Evolutionary conservation across 2,329 filamentous ascomycete species (phyloP).

Genomic region (Alternaria burnsii): DNA sequence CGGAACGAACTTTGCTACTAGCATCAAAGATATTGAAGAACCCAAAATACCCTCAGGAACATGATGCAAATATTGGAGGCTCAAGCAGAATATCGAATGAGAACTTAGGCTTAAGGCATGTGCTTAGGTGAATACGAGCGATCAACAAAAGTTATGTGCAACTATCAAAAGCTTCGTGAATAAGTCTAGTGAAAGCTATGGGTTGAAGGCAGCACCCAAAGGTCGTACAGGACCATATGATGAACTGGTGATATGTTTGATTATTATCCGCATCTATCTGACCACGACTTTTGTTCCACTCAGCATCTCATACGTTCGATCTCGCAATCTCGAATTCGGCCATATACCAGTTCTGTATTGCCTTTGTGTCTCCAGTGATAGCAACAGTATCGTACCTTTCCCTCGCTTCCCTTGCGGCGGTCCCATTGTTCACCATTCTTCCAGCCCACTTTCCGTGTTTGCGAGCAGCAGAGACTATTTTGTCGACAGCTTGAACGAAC

Average conservation of each 20-base stretch:
- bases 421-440: conserved; percentile 57
- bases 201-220: not conserved
- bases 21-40: not conserved
- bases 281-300: not conserved
- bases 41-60: not conserved
- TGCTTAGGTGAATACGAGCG: not conserved
- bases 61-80: not conserved
- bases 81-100: not conserved
- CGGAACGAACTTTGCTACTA: not conserved
- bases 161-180: not conserved
- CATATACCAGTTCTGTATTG: conserved; percentile 61
- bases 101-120: not conserved
- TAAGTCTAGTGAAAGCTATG: not conserved
- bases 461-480: conserved; percentile 61
- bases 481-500: conserved; percentile 65
- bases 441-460: conserved; percentile 72
- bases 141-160: not conserved
- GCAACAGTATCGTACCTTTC: conserved; percentile 56
- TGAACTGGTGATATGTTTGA: not conserved
- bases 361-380: conserved; percentile 57
- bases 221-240: not conserved
- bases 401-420: conserved; percentile 51
- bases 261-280: not conserved
- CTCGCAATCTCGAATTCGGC: conserved; percentile 30
- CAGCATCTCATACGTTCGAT: not conserved